phyloP scores from a whole-genome alignment of 371 early-diverging fungal species.

The Haplosporangium sp. region DNA sequence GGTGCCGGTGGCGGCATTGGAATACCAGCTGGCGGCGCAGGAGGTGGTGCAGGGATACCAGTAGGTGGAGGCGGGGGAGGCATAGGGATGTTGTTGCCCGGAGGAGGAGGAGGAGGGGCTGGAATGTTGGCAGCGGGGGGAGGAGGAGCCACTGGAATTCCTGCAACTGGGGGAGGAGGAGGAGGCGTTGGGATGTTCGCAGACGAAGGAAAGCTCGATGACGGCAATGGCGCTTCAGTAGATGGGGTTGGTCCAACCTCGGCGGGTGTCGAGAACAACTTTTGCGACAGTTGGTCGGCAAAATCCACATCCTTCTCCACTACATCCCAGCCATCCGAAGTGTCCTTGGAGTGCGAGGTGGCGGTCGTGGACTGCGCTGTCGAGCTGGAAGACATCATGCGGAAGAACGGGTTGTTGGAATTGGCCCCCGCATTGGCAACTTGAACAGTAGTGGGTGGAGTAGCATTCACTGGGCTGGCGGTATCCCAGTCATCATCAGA shows the following conservation, averaged over 20 bases:
- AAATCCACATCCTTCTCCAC: constrained; percentile 51
- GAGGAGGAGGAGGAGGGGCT: constrained; percentile 11
- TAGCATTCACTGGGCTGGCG: constrained; percentile 38
- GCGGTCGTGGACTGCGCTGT: neutral
- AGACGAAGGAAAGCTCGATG: constrained; percentile 1
- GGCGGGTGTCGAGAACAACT: constrained; percentile 13
- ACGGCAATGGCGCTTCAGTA: constrained; percentile 9
- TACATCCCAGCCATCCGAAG: constrained; percentile 57
- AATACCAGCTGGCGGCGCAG: constrained; percentile 9
- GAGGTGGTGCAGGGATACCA: constrained; percentile 16
- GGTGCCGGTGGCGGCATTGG: constrained; percentile 22
- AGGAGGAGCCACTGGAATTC: constrained; percentile 4
- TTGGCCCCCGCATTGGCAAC: neutral
- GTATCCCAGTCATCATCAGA: constrained; percentile 53
- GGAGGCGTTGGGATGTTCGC: constrained; percentile 9
- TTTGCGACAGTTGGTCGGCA: constrained; percentile 27
- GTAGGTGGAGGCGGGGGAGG: constrained; percentile 11
- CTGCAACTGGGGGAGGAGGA: constrained; percentile 12
- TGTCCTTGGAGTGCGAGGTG: constrained; percentile 39
- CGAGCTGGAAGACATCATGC: constrained; percentile 34
- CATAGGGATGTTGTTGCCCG: constrained; percentile 1
- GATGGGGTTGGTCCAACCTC: no score
- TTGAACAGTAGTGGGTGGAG: constrained; percentile 12
- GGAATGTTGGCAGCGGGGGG: constrained; percentile 2
- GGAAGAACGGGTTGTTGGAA: constrained; percentile 44